These are phyloP conservation scores for Pichia nakasei DNA, from an alignment of 805 yeast genomes.

Conservation along the genomic window DNA sequence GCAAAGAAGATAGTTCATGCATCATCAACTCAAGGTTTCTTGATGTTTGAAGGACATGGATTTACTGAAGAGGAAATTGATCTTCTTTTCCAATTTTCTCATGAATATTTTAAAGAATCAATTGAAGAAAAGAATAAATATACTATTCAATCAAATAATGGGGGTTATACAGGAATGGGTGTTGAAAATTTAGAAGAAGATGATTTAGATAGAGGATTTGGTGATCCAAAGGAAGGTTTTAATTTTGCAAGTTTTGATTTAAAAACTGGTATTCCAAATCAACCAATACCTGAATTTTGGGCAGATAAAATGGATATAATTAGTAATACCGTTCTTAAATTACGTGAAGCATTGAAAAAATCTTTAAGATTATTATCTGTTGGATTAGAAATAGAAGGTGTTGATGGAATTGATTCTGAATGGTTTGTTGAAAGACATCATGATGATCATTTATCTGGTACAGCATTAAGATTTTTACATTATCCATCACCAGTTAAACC, in stretches of 20 bases:
- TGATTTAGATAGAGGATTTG: constrained; percentile 27
- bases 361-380: constrained; percentile 50
- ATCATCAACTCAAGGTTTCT: constrained; percentile 42
- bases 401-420: constrained; percentile 35
- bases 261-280: constrained; percentile 35
- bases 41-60: constrained; percentile 45
- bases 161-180: constrained; percentile 31
- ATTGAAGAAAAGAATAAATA: constrained; percentile 39
- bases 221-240: constrained; percentile 48
- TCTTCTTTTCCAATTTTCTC: constrained; percentile 17
- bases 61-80: constrained; percentile 36
- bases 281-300: constrained; percentile 44
- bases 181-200: constrained; percentile 34
- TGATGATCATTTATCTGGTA: constrained; percentile 43
- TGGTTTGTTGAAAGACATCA: constrained; percentile 61
- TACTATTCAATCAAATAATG: constrained; percentile 46
- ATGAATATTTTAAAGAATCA: constrained; percentile 32
- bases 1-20: constrained; percentile 35
- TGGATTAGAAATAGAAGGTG: constrained; percentile 53
- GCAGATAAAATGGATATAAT: constrained; percentile 35
- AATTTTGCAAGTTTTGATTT: constrained; percentile 53
- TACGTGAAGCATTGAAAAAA: constrained; percentile 40
- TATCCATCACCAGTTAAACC: constrained; percentile 54
- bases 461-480: constrained; percentile 61
- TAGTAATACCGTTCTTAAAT: constrained; percentile 31